Evolutionary conservation across 768 basidiomycete species (phyloP), one percentile per base, ranked within the genome.

Genomic region (Agrocybe praecox): DNA sequence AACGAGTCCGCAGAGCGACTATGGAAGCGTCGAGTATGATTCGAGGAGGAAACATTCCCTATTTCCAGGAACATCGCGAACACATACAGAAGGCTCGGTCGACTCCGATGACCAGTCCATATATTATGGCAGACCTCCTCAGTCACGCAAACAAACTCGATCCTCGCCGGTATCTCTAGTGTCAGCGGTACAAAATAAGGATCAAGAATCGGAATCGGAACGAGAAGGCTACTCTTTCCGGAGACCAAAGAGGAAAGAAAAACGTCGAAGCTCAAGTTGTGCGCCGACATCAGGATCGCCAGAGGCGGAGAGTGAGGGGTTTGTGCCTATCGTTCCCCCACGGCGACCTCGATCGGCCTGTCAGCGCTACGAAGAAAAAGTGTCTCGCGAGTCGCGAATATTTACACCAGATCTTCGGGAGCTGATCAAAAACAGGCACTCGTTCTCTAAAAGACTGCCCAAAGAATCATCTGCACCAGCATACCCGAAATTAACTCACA

Each of bases 191-290:
- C 45, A 54, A 22, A 49, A 40, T 8, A 55, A 44, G 17, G 63
- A 59, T 14, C 48, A 64, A 22, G 65, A 64, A 12, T 53, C 61
- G 7, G 58, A 62, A 32, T 62, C 60, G 12, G 67, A 67, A 48
- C 52, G 61, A 32, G 65, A 68, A 43, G 63, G 62, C 1, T 66
- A 62, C 29, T 61, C 61, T 7, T 42, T 62, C 22, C 56, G 59
- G 9, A 57, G 52, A 19, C 36, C 46, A 17, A 60, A 46, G 23
- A 46, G 29, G n/a, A 56, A 56, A 21, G 66, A 70, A 43, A 54
- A 63, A 42, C 56, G 58, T 23, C 57, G 65, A 46, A 70, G 67
- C 52, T 64, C 67, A 17, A 69, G 60, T 53, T 62, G 65, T 19
- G 62, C 60, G 5, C 66, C 67, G 15, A 62, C 61, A 15, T 49